Evolutionary conservation across 2,329 filamentous ascomycete species (phyloP).

Genomic region (Hypocrella siamensis): DNA sequence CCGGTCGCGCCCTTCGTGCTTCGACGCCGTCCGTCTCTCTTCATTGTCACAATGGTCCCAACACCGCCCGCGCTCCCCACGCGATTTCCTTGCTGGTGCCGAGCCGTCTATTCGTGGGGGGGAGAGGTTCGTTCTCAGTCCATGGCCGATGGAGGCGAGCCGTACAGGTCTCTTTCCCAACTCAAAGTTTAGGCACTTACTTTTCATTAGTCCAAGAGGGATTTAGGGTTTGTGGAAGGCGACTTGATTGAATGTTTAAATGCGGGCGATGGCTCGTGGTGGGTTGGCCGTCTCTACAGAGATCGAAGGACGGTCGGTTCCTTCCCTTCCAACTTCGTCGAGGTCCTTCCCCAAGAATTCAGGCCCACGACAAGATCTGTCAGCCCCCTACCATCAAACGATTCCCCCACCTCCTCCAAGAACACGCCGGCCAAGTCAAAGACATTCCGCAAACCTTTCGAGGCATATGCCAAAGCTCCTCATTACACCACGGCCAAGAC

Average conservation of each 20-base stretch:
- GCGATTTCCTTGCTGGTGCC: conserved; percentile 81
- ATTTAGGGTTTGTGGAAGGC: conserved; percentile 92
- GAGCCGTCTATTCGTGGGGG: conserved; percentile 85
- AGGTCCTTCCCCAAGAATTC: conserved; percentile 73
- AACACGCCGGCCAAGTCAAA: conserved; percentile 43
- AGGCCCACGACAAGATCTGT: conserved; percentile 52
- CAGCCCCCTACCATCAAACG: conserved; percentile 42
- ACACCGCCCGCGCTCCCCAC: conserved; percentile 49
- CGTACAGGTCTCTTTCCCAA: not conserved
- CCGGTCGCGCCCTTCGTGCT: not conserved
- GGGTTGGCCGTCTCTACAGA: conserved; percentile 82
- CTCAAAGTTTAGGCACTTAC: conserved; percentile 2
- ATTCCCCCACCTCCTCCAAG: conserved; percentile 37
- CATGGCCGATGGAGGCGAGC: not conserved
- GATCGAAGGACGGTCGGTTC: conserved; percentile 83
- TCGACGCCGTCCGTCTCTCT: not conserved
- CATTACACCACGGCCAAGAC: conserved; percentile 50
- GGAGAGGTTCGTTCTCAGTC: conserved; percentile 46
- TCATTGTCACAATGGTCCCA: conserved; percentile 29
- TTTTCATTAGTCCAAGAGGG: conserved; percentile 56
- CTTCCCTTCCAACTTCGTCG: conserved; percentile 96
- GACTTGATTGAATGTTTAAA: conserved; percentile 97
- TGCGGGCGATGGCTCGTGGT: conserved; percentile 95
- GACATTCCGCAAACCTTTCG: conserved; percentile 50
- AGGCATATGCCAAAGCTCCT: conserved; percentile 50